Evolutionary conservation across 169 alveolate species (phyloP).

Genomic region (Cyclospora cayetanensis): DNA sequence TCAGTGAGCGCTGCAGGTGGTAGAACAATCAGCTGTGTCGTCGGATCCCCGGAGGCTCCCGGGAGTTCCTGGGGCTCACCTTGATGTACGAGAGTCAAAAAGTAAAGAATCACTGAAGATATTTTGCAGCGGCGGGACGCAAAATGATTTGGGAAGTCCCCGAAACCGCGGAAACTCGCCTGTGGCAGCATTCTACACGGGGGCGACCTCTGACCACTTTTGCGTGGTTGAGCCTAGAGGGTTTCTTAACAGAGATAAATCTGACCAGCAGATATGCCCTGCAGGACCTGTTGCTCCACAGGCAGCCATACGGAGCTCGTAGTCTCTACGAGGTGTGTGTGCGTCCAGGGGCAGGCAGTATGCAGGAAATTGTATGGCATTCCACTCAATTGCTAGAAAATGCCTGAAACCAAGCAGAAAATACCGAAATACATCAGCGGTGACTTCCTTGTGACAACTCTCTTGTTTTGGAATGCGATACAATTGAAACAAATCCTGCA

Average conservation of each 20-base stretch:
- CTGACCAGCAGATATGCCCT: too few species aligned
- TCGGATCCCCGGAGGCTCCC: background rate
- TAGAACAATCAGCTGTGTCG: background rate
- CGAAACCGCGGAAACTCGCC: background rate
- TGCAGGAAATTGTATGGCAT: conserved; percentile 16
- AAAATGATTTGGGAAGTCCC: conserved; percentile 33
- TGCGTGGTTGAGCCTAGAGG: background rate
- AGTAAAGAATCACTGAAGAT: background rate
- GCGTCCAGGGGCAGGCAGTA: conserved; percentile 14
- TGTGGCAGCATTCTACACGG: conserved; percentile 42
- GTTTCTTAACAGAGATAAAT: too few species aligned
- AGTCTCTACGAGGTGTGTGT: conserved; percentile 17
- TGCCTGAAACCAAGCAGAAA: conserved; percentile 5
- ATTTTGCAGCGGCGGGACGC: background rate
- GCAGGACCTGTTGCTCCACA: background rate
- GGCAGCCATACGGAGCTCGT: background rate
- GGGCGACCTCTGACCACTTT: background rate
- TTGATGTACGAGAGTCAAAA: background rate
- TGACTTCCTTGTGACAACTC: background rate
- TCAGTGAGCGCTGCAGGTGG: background rate
- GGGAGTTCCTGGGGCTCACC: background rate
- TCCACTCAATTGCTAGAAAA: conserved; percentile 38
- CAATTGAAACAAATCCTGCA: background rate
- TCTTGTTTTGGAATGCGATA: conserved; percentile 49
- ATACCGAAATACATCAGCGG: background rate